Percentiles rank a stretch among this genome's conserved stretches.
Conservation (phyloP, 1,139 yeast genomes). For the Hyphopichia khmerensis region DNA sequence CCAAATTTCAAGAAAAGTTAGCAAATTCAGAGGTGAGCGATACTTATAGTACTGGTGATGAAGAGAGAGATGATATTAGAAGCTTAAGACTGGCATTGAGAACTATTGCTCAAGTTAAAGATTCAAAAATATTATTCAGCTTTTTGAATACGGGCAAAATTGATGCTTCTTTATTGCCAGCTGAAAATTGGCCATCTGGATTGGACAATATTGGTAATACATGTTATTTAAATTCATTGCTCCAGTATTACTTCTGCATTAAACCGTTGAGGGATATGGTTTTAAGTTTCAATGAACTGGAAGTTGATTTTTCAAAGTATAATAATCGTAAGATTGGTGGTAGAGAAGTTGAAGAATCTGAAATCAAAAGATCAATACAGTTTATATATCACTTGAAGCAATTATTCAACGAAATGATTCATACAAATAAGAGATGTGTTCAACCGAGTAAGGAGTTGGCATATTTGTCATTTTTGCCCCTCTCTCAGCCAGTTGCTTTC, state of each 20-base stretch:
- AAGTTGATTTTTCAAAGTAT: conserved; percentile 14
- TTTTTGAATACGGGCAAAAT: conserved; percentile 59
- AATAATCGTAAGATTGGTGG: conserved; percentile 76
- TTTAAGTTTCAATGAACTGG: conserved; percentile 47
- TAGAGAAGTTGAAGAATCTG: conserved; percentile 67
- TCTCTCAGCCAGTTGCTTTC: conserved; percentile 65
- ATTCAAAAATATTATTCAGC: conserved; percentile 52
- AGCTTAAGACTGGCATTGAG: conserved; percentile 51
- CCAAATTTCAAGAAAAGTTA: conserved; percentile 49
- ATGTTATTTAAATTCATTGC: conserved; percentile 84
- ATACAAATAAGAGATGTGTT: conserved; percentile 61
- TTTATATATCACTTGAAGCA: conserved; percentile 71
- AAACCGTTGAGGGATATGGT: conserved; percentile 75
- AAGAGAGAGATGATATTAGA: conserved; percentile 36
- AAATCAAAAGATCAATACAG: conserved; percentile 77
- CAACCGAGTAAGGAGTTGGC: conserved; percentile 85
- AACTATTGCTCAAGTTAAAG: conserved; percentile 45
- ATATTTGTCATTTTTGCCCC: conserved; percentile 80
- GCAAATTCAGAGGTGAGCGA: conserved; percentile 5
- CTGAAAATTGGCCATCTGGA: conserved; percentile 83
- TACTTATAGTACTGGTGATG: conserved; percentile 4
- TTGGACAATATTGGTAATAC: conserved; percentile 93
- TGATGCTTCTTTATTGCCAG: conserved; percentile 59
- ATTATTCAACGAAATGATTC: conserved; percentile 69
- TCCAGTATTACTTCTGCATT: conserved; percentile 87